Percentiles rank a stretch among this genome's conserved stretches.
phyloP scores from a whole-genome alignment of 2,329 filamentous ascomycete genomes.

The Xylariales sp. region DNA sequence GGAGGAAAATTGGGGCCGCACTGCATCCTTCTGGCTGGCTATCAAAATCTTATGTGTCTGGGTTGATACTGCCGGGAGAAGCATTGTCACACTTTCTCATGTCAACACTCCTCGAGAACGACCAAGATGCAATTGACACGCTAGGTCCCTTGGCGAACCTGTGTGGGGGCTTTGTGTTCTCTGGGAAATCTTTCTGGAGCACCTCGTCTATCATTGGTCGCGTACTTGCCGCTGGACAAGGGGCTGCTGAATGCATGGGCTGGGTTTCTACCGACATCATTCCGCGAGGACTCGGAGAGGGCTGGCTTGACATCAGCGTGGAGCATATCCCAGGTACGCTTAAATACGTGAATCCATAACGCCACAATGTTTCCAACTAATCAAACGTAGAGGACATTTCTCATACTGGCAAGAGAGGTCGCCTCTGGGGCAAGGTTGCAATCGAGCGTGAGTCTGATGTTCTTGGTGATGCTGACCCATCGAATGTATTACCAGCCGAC shows the following conservation, averaged over 20 bases:
- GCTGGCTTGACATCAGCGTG: slow-evolving; percentile 56
- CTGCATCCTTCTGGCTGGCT: slow-evolving; percentile 61
- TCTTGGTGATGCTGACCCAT: slow-evolving; percentile 51
- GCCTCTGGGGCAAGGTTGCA: slow-evolving; percentile 56
- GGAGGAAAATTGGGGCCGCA: slow-evolving; percentile 51
- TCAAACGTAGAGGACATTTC: slow-evolving; percentile 39
- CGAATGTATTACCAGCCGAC: slow-evolving; percentile 53
- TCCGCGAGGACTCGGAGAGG: slow-evolving; percentile 46
- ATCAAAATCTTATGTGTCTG: slow-evolving; percentile 63
- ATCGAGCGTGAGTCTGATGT: slow-evolving; percentile 59
- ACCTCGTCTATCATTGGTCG: slow-evolving; percentile 61
- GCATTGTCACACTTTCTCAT: slow-evolving; percentile 60
- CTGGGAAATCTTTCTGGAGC: slow-evolving; percentile 65
- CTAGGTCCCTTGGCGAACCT: slow-evolving; percentile 59
- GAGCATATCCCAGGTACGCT: slow-evolving; percentile 47
- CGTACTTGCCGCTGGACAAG: slow-evolving; percentile 58
- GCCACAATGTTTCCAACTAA: slow-evolving; percentile 9
- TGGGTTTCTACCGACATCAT: slow-evolving; percentile 61
- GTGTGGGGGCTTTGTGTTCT: slow-evolving; percentile 61
- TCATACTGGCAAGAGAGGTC: slow-evolving; percentile 48
- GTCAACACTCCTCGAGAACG: slow-evolving; percentile 61
- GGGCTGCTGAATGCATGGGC: slow-evolving; percentile 62
- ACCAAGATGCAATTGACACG: slow-evolving; percentile 52
- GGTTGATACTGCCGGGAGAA: slow-evolving; percentile 61
- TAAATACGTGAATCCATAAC: background rate